phyloP scores from a whole-genome alignment of 2,329 filamentous ascomycete species.

The Microdochium bolleyi region DNA sequence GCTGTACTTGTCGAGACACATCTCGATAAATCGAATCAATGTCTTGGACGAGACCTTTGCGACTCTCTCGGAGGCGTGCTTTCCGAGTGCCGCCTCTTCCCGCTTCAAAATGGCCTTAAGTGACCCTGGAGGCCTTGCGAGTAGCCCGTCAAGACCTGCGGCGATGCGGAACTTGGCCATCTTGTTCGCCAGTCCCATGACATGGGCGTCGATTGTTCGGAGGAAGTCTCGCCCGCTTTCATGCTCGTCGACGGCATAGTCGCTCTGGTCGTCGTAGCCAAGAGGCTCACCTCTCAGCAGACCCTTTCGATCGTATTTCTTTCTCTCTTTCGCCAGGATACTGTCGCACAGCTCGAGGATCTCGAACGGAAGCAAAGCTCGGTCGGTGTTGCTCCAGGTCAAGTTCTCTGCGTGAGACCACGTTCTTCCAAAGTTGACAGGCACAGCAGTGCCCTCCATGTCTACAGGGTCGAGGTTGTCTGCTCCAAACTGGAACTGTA shows the following conservation, averaged over 20 bases:
- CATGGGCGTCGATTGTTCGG: conserved; percentile 65
- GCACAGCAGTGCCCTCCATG: conserved; percentile 91
- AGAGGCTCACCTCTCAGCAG: conserved; percentile 56
- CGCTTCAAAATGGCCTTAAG: conserved; percentile 17
- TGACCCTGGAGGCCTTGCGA: conserved; percentile 12
- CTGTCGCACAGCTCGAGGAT: conserved; percentile 61
- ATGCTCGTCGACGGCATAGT: conserved; percentile 65
- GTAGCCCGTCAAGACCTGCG: conserved; percentile 38
- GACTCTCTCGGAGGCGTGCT: conserved; percentile 51
- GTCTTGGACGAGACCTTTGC: conserved; percentile 76
- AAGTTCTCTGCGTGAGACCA: conserved; percentile 72
- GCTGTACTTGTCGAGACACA: conserved; percentile 85
- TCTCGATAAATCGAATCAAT: conserved; percentile 65
- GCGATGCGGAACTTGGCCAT: conserved; percentile 45
- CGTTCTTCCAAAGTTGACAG: conserved; percentile 86
- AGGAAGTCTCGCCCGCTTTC: conserved; percentile 82
- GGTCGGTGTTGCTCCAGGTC: conserved; percentile 73
- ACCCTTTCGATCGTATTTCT: conserved; percentile 52
- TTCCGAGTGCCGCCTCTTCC: conserved; percentile 16
- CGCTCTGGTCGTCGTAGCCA: conserved; percentile 60
- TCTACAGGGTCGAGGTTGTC: conserved; percentile 94
- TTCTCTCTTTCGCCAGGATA: conserved; percentile 60
- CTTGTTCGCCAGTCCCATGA: conserved; percentile 53
- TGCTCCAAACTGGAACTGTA: conserved; percentile 96
- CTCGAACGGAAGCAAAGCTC: conserved; percentile 64